Evolutionary conservation across 495 filamentous ascomycete genomes (phyloP), one percentile per base, ranked within the genome.

Genomic region (Geopyxis carbonaria): DNA sequence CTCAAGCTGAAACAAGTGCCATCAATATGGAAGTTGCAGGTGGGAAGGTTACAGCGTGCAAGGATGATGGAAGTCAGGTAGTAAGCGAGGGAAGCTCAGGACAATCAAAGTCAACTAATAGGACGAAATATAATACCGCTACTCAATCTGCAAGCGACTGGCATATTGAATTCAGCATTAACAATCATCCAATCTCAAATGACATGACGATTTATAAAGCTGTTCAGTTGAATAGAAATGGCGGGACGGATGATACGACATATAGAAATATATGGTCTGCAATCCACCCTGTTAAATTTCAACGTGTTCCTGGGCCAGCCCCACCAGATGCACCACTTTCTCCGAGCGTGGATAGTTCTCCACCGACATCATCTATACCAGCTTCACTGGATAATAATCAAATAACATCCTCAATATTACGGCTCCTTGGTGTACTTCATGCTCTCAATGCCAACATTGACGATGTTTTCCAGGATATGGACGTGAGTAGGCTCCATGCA

Each of bases 171-270:
- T 99, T 99, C 59, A 91, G 73, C 46, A 74, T 94, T 40, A 76
- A 84, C 44, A 81, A 72, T 32, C 77, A 85, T 51, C 69, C 78
- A 0, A 76, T 94, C 47, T 66, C 80, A 0, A 86, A 81, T 47
- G 87, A 94, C 46, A 95, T 82, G 2, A 99, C 91, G 0, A 86
- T 99, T 44, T 99, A 95, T 55, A 78, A 86, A 30, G 91, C 87
- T 32, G 80, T 95, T 11, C 83, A 94, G 48, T 44, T 56, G 20
- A 42, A 45, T n/a, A 77, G 73, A 56, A 76, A 73, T 30, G 65
- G 73, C 16, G 57, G 69, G 1, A 60, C 73, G 28, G 45, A 72
- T n/a, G 81, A 91, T 35, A 65, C 75, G 29, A 62, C 68, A 7
- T 65, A 63, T 45, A 72, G 81, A 27, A 89, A 75, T 41, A 72